These are phyloP conservation scores for Camellia japonica DNA, from an alignment of 148 eudicot species.

Conservation along the genomic window DNA sequence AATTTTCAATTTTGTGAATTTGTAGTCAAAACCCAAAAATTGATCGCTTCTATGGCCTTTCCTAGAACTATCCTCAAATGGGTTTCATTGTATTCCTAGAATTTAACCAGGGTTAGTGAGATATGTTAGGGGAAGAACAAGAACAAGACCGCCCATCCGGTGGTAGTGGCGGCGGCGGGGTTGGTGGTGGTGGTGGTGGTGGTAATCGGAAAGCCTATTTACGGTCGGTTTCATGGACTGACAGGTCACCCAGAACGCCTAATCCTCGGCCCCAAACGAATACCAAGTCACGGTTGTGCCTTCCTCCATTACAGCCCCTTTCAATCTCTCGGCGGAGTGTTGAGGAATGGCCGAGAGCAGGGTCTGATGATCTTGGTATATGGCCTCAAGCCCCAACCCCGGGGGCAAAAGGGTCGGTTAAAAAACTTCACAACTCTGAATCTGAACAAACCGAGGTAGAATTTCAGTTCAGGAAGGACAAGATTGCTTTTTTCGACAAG, in stretches of 20 bases:
- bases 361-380: slow-evolving; percentile 89
- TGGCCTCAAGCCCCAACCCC: slow-evolving; percentile 88
- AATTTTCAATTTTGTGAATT: slow-evolving; percentile 9
- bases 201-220: slow-evolving; percentile 41
- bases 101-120: slow-evolving; percentile 17
- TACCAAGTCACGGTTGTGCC: slow-evolving; percentile 56
- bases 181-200: slow-evolving; percentile 11
- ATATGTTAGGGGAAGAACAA: slow-evolving; percentile 48
- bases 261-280: slow-evolving; percentile 45
- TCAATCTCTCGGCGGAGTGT: slow-evolving; percentile 51
- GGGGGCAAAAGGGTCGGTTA: slow-evolving; percentile 46
- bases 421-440: slow-evolving; percentile 15
- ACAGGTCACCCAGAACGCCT: slow-evolving; percentile 56
- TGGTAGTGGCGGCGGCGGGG: slow-evolving; percentile 13
- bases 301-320: slow-evolving; percentile 82
- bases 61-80: slow-evolving; percentile 34
- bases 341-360: slow-evolving; percentile 94
- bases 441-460: slow-evolving; percentile 32
- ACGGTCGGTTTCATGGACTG: slow-evolving; percentile 76
- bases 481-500: slow-evolving; percentile 79
- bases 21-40: slow-evolving; percentile 15
- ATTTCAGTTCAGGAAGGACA: slow-evolving; percentile 68
- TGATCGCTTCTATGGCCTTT: slow-evolving; percentile 22
- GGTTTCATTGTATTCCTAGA: slow-evolving; percentile 21
- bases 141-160: slow-evolving; percentile 34